Base-by-base conservation (phyloP, 257 asterid species). In the Agastache rugosa region DNA sequence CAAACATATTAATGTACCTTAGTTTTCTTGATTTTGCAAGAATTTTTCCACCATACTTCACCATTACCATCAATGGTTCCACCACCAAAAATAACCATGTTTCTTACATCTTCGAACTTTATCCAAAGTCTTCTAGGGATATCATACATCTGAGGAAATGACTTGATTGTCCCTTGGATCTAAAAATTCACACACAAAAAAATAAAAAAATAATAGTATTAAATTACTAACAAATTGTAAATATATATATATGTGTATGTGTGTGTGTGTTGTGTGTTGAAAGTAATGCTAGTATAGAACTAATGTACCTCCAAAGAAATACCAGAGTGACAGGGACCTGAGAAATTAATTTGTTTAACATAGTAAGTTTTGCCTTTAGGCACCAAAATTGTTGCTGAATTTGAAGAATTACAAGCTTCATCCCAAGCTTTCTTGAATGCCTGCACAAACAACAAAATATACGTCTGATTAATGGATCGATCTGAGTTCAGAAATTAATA, bases 41-140 rank as follows among this genome's bases (percentile, higher is more conserved):
- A 90, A 63, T 75, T 83, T 14, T 84, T 82, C 99, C 99, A 94
- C 99, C 99, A 94, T 14, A 85, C 79, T 71, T 84, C 82, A 11
- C 97, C 99, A 67, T 89, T 90, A 17, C 99, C 99, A 76, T 89
- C 88, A 0, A 94, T 78, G 12, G 84, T 84, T 45, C 99, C 99
- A 20, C 93, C 91, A 22, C 99, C 99, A 72, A 53, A 80, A 70
- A 92, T 79, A 8, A 63, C 77, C 55, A 92, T 77, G 65, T 86
- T 79, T 42, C 42, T 75, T 53, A 92, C 79, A 17, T 87, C 82
- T 55, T 89, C 87, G 50, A 94, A 90, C 44, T 75, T 77, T n/a
- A 94, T 79, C 99, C 97, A 94, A 44, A 79, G 87, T 69, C 89
- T 85, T 81, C 80, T 78, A 6, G 89, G 88, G 42, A 79, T 60